Evolutionary conservation across 2,329 filamentous ascomycete species (phyloP).

Genomic region (Colletotrichum tropicale): DNA sequence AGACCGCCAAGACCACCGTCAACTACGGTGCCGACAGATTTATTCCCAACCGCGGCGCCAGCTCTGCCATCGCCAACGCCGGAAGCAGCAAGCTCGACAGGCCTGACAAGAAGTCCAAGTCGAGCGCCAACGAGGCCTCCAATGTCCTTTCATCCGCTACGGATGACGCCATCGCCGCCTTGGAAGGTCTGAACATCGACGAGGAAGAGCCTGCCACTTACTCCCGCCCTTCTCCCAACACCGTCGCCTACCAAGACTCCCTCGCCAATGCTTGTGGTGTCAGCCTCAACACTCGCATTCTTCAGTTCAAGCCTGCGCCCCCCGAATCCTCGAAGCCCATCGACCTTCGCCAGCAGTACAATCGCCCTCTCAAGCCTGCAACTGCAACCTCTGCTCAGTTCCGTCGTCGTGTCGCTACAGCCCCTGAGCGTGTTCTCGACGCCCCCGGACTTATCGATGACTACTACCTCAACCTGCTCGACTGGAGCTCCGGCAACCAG

Average conservation of each 20-base stretch:
- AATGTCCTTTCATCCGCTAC: conserved; percentile 77
- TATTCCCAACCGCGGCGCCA: conserved; percentile 91
- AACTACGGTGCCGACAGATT: conserved; percentile 88
- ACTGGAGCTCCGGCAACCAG: conserved; percentile 98
- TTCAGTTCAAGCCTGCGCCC: conserved; percentile 97
- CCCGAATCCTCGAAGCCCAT: conserved; percentile 98
- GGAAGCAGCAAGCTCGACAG: conserved; percentile 83
- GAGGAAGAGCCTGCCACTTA: conserved; percentile 74
- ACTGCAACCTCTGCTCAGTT: conserved; percentile 80
- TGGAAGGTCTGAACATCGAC: conserved; percentile 78
- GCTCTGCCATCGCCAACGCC: conserved; percentile 83
- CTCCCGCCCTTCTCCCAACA: conserved; percentile 82
- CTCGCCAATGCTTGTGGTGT: conserved; percentile 91
- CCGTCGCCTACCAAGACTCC: conserved; percentile 89
- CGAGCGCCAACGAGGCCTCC: conserved; percentile 72
- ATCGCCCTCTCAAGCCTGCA: conserved; percentile 86
- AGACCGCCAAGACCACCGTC: conserved; percentile 75
- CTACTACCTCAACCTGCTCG: conserved; percentile 98
- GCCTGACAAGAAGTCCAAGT: conserved; percentile 75
- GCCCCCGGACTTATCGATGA: conserved; percentile 96
- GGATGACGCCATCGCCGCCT: conserved; percentile 78
- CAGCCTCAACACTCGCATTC: conserved; percentile 90
- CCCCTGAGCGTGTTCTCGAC: conserved; percentile 94
- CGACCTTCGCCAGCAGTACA: conserved; percentile 96
- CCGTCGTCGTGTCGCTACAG: conserved; percentile 89